Evolutionary conservation across 176 grass and related monocot species (phyloP).

Genomic region (Cocos nucifera): DNA sequence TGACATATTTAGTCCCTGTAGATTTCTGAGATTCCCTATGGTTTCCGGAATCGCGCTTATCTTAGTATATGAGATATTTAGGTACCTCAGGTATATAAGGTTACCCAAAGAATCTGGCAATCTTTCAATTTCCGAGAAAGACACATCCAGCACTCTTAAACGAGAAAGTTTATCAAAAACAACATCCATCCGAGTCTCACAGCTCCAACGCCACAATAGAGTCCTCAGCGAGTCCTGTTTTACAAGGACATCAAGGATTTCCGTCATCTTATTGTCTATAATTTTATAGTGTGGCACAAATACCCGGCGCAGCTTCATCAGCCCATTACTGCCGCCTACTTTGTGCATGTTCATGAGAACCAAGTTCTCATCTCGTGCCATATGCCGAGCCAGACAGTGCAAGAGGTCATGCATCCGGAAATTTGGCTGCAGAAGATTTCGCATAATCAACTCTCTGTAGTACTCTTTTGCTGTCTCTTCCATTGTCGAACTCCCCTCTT

Average conservation of each 20-base stretch:
- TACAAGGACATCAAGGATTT: slow-evolving; percentile 28
- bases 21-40: too few species aligned
- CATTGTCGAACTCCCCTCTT: slow-evolving; percentile 18
- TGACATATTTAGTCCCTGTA: too few species aligned
- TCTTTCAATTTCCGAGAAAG: slow-evolving; percentile 35
- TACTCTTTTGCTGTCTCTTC: too few species aligned
- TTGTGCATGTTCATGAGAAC: neutral
- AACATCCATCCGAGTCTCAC: slow-evolving; percentile 29
- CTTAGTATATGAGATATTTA: too few species aligned
- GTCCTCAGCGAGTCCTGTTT: slow-evolving; percentile 44
- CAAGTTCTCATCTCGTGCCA: slow-evolving; percentile 34
- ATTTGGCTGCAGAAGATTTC: slow-evolving; percentile 45
- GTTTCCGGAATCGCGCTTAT: too few species aligned
- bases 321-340: slow-evolving; percentile 14
- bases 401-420: slow-evolving; percentile 54
- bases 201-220: slow-evolving; percentile 9
- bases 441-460: neutral
- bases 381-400: slow-evolving; percentile 33
- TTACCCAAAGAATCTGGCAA: slow-evolving; percentile 48
- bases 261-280: slow-evolving; percentile 21
- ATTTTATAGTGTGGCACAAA: neutral
- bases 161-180: slow-evolving; percentile 32
- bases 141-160: slow-evolving; percentile 54
- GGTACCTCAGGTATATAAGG: slow-evolving; percentile 34
- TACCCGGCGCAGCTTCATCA: slow-evolving; percentile 21